Conservation (phyloP, 148 eudicot species). For the Rhododendron griersonianum region DNA sequence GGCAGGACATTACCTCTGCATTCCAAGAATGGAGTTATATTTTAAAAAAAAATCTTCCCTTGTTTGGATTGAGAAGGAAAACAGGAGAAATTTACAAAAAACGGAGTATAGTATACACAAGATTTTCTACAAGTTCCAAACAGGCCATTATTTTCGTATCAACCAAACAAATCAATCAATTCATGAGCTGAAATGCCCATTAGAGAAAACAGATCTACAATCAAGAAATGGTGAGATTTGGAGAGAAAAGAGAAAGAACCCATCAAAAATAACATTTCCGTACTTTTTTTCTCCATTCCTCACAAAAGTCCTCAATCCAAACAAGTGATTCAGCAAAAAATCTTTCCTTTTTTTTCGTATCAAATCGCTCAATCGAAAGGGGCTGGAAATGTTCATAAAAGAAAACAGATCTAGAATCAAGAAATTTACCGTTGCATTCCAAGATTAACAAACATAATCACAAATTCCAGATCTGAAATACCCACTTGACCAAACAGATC, state of each 20-base stretch:
- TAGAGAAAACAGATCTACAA: background rate
- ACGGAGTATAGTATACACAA: background rate
- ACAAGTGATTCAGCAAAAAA: background rate
- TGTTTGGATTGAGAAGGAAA: background rate
- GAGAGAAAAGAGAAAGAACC: background rate
- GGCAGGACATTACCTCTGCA: background rate
- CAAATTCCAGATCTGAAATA: background rate
- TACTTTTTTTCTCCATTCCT: too few species aligned
- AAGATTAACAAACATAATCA: background rate
- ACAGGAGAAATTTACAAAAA: background rate
- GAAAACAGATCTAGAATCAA: background rate
- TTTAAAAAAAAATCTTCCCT: too few species aligned
- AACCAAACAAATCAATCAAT: background rate
- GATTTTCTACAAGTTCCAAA: background rate
- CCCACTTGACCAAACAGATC: background rate
- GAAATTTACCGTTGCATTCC: background rate
- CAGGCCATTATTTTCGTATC: background rate
- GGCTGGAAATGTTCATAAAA: background rate
- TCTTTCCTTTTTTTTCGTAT: too few species aligned
- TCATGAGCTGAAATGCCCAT: background rate
- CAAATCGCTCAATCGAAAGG: background rate
- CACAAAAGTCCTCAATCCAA: background rate
- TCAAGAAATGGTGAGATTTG: background rate
- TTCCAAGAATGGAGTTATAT: background rate
- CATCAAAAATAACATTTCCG: too few species aligned